phyloP scores from a whole-genome alignment of 2,329 filamentous ascomycete genomes.

The Neofusicoccum cordaticola region DNA sequence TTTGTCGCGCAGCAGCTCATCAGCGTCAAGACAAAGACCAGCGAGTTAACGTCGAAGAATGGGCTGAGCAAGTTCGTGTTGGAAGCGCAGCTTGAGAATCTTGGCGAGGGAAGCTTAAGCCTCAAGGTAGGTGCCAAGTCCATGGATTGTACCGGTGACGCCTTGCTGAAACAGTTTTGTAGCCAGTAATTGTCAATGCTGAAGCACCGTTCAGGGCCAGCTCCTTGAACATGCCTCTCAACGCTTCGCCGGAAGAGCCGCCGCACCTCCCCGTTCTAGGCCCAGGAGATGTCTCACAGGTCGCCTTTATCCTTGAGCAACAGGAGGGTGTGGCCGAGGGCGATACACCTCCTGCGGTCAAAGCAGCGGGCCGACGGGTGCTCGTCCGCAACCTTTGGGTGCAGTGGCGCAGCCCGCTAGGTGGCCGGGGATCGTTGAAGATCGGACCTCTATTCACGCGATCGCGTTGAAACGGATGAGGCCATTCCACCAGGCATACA shows the following conservation, averaged over 20 bases:
- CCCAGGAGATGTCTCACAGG: slow-evolving; percentile 63
- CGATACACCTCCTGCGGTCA: slow-evolving; percentile 25
- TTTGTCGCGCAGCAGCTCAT: slow-evolving; percentile 90
- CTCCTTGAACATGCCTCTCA: slow-evolving; percentile 56
- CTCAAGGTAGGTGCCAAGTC: slow-evolving; percentile 57
- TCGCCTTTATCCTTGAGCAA: slow-evolving; percentile 62
- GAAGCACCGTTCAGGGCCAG: slow-evolving; percentile 53
- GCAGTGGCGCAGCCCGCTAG: slow-evolving; percentile 87
- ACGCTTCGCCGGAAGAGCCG: slow-evolving; percentile 27
- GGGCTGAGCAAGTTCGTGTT: slow-evolving; percentile 63
- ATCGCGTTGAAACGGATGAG: slow-evolving; percentile 26
- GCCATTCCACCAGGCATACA: not conserved
- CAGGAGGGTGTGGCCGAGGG: slow-evolving; percentile 46
- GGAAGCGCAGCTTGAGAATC: slow-evolving; percentile 94
- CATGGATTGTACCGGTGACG: not conserved
- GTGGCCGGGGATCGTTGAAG: slow-evolving; percentile 79
- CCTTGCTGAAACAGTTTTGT: not conserved
- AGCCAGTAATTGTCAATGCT: slow-evolving; percentile 49
- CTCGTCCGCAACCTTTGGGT: slow-evolving; percentile 76
- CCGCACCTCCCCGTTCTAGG: slow-evolving; percentile 49
- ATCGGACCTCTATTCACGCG: slow-evolving; percentile 69
- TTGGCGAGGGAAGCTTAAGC: slow-evolving; percentile 77
- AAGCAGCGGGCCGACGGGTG: slow-evolving; percentile 49
- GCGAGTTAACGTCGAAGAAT: slow-evolving; percentile 53
- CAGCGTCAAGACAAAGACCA: slow-evolving; percentile 86